Conservation (phyloP, 2,329 filamentous ascomycete species). For the Colletotrichum melonis region DNA sequence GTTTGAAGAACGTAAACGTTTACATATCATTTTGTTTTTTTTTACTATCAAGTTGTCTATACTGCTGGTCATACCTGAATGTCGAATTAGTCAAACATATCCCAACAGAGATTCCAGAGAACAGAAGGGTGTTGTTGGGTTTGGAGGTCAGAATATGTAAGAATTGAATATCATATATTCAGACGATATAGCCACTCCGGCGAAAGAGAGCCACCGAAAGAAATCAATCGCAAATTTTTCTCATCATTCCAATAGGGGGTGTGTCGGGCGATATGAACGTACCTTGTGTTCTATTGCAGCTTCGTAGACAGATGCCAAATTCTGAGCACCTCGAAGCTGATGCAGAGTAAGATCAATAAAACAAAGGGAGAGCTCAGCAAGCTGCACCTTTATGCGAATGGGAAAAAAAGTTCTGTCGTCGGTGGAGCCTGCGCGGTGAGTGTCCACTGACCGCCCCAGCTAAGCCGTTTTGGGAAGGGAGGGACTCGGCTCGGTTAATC, state of each 20-base stretch:
- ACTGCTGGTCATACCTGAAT: neutral
- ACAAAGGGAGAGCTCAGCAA: neutral
- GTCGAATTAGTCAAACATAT: conserved; percentile 6
- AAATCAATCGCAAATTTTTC: conserved; percentile 99
- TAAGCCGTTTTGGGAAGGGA: neutral
- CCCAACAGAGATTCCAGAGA: neutral
- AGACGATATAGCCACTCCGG: conserved; percentile 86
- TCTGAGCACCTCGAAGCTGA: conserved; percentile 9
- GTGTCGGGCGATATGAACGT: conserved; percentile 33
- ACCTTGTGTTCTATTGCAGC: conserved; percentile 35
- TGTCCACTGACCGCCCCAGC: conserved; percentile 6
- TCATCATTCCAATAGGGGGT: conserved; percentile 74
- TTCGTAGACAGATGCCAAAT: neutral
- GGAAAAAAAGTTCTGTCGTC: conserved; percentile 19
- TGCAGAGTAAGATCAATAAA: neutral
- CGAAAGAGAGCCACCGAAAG: conserved; percentile 83
- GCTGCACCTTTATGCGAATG: conserved; percentile 2
- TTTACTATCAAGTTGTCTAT: no score
- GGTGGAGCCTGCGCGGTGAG: conserved; percentile 19
- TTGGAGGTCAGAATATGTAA: conserved; percentile 95
- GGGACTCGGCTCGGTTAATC: conserved; percentile 25
- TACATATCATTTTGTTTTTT: no score
- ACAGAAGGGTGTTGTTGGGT: conserved; percentile 6
- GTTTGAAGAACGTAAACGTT: neutral
- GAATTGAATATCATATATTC: conserved; percentile 89